Evolutionary conservation across 148 eudicot genomes (phyloP).

Genomic region (Dysphania ambrosioides): DNA sequence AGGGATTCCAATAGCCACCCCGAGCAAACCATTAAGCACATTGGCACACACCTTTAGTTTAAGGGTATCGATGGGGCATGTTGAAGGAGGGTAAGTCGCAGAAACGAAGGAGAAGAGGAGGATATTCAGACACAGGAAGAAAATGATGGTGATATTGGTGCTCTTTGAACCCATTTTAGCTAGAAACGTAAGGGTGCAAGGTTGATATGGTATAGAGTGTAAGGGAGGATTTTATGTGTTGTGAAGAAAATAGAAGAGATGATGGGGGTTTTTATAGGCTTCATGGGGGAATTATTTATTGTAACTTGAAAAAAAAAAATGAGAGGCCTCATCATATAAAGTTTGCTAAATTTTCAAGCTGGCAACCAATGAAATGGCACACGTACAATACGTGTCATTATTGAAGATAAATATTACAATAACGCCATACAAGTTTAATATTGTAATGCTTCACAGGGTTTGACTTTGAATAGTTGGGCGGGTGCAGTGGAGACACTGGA

Average conservation of each 20-base stretch:
- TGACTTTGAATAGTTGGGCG: neutral
- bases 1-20: conserved; percentile 39
- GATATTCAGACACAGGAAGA: conserved; percentile 40
- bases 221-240: neutral
- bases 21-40: conserved; percentile 39
- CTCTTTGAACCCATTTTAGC: conserved; percentile 18
- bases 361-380: neutral
- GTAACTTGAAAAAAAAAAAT: no score
- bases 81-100: conserved; percentile 21
- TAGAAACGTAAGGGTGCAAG: neutral
- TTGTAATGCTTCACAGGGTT: neutral
- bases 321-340: no score
- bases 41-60: conserved; percentile 47
- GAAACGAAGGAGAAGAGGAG: conserved; percentile 35
- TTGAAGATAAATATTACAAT: no score
- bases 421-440: neutral
- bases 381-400: neutral
- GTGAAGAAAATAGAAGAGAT: conserved; percentile 2
- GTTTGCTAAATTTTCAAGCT: no score
- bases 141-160: conserved; percentile 10
- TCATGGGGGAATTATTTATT: neutral
- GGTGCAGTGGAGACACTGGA: no score
- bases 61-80: conserved; percentile 25
- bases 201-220: no score
- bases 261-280: conserved; percentile 22